A percentile compares a stretch with the other conserved stretches of the same genome.
Evolutionary conservation across 495 filamentous ascomycete genomes (phyloP).

Genomic region (Penicillium soppii): DNA sequence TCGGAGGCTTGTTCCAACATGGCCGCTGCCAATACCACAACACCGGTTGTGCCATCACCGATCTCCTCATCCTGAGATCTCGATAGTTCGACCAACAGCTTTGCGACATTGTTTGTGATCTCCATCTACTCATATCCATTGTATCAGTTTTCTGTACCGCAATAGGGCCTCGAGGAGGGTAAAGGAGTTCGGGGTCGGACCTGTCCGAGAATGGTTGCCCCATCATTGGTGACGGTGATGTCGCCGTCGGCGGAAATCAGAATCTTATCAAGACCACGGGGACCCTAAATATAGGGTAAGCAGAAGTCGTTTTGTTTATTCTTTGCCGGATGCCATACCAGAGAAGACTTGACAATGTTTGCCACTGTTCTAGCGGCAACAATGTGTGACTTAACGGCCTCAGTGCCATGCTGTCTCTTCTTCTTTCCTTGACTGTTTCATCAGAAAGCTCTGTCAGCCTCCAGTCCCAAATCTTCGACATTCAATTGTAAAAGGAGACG

Average conservation of each 20-base stretch:
- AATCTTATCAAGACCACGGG: slow-evolving; percentile 97
- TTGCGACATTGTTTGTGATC: slow-evolving; percentile 97
- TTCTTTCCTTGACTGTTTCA: slow-evolving; percentile 86
- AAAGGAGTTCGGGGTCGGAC: slow-evolving; percentile 37
- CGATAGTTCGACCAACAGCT: slow-evolving; percentile 94
- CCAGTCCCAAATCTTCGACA: not conserved
- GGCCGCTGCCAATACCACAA: slow-evolving; percentile 93
- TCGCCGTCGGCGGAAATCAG: slow-evolving; percentile 98
- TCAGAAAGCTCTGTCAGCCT: slow-evolving; percentile 16
- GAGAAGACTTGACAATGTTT: slow-evolving; percentile 94
- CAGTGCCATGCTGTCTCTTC: slow-evolving; percentile 93
- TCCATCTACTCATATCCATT: slow-evolving; percentile 68
- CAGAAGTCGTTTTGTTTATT: slow-evolving; percentile 12
- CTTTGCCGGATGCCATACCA: slow-evolving; percentile 45
- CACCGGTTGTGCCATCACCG: slow-evolving; percentile 96
- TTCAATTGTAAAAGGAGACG: slow-evolving; percentile 2
- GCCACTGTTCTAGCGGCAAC: slow-evolving; percentile 93
- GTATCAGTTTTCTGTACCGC: slow-evolving; percentile 17
- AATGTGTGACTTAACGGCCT: slow-evolving; percentile 97
- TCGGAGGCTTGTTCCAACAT: slow-evolving; percentile 97
- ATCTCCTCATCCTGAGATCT: slow-evolving; percentile 99
- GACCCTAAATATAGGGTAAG: slow-evolving; percentile 58
- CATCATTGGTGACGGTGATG: slow-evolving; percentile 99
- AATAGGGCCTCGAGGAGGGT: not conserved
- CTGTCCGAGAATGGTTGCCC: slow-evolving; percentile 92